Base-by-base conservation (phyloP, 768 basidiomycete genomes). In the Boletus reticuloceps region DNA sequence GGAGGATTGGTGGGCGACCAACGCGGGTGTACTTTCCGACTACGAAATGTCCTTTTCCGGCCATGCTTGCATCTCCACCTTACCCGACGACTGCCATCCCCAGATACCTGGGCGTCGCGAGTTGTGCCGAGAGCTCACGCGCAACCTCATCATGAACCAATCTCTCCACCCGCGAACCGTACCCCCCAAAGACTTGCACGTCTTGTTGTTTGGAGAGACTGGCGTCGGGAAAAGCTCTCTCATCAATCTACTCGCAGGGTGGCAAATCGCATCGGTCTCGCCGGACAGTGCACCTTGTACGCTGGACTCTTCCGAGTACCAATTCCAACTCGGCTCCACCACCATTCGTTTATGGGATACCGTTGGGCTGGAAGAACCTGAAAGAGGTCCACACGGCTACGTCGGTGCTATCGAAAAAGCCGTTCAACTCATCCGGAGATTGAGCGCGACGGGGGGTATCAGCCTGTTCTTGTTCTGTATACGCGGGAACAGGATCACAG, bases 381-480 rank as follows among this genome's bases (percentile, higher is more conserved):
- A 66, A 16, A 58, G 40, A 12, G 67, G 58, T 2, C 59, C 50
- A 0, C 41, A 57, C 19, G 51, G 62, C 22, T 66, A 62, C 40
- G 56, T 70, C 14, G 64, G 60, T 6, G 68, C 69, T 19, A 64
- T 73, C 39, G 64, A 64, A 19, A 65, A 72, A 22, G 64, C 72
- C 6, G 64, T 71, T 19, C 27, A 53, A 10, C 72, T 80, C 12
- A 65, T 80, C 45, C 62, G 63, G 29, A 56, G 58, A 13, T 59
- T 79, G 34, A 63, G 62, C 17, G 54, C 44, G 25, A 49, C 59
- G 19, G 72, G 66, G 0, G 78, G 78, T 0, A 64, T 78, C 50
- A 73, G 63, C 59, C 69, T 79, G 5, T 72, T 79, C 3, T 45
- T 79, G 16, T 78, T 70, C 56, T 72, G 72, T 38, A 73, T 79